Conservation (phyloP, 2,329 filamentous ascomycete species). For the Pseudocercospora eumusae region DNA sequence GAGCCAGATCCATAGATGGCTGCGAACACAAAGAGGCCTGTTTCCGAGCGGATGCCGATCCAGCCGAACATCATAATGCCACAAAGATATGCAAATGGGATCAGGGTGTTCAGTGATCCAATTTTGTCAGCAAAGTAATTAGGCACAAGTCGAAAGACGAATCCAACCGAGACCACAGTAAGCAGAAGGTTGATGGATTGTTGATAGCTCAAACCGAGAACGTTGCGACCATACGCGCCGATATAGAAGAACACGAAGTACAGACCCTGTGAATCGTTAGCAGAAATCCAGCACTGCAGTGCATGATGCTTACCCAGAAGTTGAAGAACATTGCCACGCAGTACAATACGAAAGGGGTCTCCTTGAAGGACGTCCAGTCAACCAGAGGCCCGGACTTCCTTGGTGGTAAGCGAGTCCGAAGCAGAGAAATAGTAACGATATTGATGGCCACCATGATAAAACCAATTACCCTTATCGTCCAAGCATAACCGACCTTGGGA, state of each 20-base stretch:
- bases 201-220: slow-evolving; percentile 49
- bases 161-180: slow-evolving; percentile 59
- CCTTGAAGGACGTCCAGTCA: slow-evolving; percentile 46
- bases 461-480: slow-evolving; percentile 56
- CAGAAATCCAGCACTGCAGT: not conserved
- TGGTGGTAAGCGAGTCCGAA: slow-evolving; percentile 47
- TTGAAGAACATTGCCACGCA: slow-evolving; percentile 53
- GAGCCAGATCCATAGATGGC: slow-evolving; percentile 50
- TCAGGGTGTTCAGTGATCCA: slow-evolving; percentile 59
- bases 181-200: slow-evolving; percentile 59
- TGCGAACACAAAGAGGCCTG: slow-evolving; percentile 48
- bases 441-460: slow-evolving; percentile 47
- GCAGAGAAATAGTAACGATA: slow-evolving; percentile 34
- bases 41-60: slow-evolving; percentile 51
- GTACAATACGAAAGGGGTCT: slow-evolving; percentile 46
- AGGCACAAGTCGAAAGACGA: slow-evolving; percentile 57
- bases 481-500: slow-evolving; percentile 54
- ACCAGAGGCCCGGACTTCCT: slow-evolving; percentile 47
- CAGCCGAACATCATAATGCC: slow-evolving; percentile 58
- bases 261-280: slow-evolving; percentile 26
- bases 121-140: slow-evolving; percentile 57
- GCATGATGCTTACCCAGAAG: slow-evolving; percentile 34
- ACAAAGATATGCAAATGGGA: slow-evolving; percentile 52
- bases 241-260: slow-evolving; percentile 53
- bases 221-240: slow-evolving; percentile 42